Evolutionary conservation across 2,329 filamentous ascomycete genomes (phyloP), one percentile per base, ranked within the genome.

Genomic region (Sporothrix luriei): DNA sequence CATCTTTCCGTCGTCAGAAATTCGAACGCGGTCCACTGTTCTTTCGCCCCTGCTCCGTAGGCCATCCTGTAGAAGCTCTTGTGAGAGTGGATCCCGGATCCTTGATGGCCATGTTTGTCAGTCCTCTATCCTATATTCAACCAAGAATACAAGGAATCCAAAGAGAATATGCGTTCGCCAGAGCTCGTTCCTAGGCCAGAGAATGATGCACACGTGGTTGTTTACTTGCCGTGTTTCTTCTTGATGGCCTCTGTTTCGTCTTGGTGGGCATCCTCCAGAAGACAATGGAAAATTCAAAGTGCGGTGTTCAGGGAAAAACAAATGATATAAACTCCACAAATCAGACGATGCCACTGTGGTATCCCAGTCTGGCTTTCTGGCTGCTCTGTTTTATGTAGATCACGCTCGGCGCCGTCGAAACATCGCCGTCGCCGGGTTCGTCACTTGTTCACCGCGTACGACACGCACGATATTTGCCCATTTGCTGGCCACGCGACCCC

Each of bases 321-420:
- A 11, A 10, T 13, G 3, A n/a, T 26, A 16, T 57, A 46, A 46
- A 57, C 43, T 57, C 65, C 65, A 67, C 65, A 67, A 67, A 67
- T 67, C 65, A 48, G 33, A 55, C 33, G 38, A 11, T 13, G 43
- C 40, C 40, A 33, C 57, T 21, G 9, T 29, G 6, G 49, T 64
- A 19, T 24, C 29, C 24, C 9, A 16, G 38, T 46, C 38, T n/a
- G n/a, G n/a, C n/a, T n/a, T n/a, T n/a, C n/a, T n/a, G n/a, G n/a
- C n/a, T n/a, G n/a, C n/a, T n/a, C n/a, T 46, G 21, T 46, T 62
- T 62, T 62, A 62, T 46, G 26, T 62, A 62, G 40, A 52, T 66
- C 62, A 13, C 21, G 40, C 26, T 54, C 4, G n/a, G 43, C 21
- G 4, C 43, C n/a, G 5, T 54, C 21, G 29, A 54, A 51, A 55